Evolutionary conservation across 352 stramenopile species (phyloP), one percentile per base, ranked within the genome.

Genomic region (Phytophthora vignae): DNA sequence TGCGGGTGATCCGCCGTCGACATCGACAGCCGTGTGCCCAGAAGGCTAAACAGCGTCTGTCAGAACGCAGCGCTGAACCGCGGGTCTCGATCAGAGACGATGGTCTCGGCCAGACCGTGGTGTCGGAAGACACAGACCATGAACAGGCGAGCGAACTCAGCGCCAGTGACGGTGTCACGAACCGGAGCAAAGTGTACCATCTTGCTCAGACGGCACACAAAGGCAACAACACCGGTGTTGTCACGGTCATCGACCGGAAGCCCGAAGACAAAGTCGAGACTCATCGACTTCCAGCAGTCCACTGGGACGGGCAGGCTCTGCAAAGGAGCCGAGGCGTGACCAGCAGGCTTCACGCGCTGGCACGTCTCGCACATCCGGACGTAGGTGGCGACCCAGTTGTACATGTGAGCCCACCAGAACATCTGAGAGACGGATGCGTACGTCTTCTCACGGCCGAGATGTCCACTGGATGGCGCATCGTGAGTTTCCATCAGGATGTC

Each of bases 181-280:
- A n/a, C n/a, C n/a, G n/a, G n/a, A n/a, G n/a, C n/a, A n/a, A n/a
- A n/a, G n/a, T n/a, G n/a, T n/a, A 71, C 11, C 65, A 74, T 79
- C 64, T 78, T 82, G 33, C 65, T 82, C 46, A 82, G 67, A 6
- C 63, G 62, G 4, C 79, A 69, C 14, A 83, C 71, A 12, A 79
- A 67, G 5, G 79, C 72, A 1, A 82, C 9, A 17, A 82, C 64
- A 1, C 69, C 63, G 0, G 65, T 75, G 19, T 69, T 61, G 2
- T 54, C 60, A 0, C 42, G 17, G 0, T 4, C 17, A 31, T 78
- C 71, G 19, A 53, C 9, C 10, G 62, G 66, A 2, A 76, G 61
- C 0, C 58, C 53, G 21, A 77, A 78, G 61, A 77, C 14, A 44
- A 44, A 44, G 5, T 44, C 48, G 49, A 77, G 67, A 53, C 61